A percentile compares a stretch with the other conserved stretches of the same genome.
Conservation (phyloP, 2,329 filamentous ascomycete species). For the Alternaria arborescens region DNA sequence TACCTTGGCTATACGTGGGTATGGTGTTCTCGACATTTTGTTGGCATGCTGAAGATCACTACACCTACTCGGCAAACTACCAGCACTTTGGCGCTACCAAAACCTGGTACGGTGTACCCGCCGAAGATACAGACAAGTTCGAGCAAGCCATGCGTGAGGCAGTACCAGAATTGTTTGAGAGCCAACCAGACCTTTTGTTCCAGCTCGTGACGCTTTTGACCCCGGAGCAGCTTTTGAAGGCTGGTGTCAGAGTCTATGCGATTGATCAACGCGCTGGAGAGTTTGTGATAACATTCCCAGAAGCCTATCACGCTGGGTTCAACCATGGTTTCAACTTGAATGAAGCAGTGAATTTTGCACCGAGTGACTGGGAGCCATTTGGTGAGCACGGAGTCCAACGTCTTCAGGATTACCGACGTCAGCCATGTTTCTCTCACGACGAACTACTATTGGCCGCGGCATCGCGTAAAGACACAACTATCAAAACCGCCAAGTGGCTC, state of each 20-base stretch:
- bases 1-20: slow-evolving; percentile 98
- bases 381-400: slow-evolving; percentile 87
- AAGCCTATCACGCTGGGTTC: slow-evolving; percentile 97
- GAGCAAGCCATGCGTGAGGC: slow-evolving; percentile 94
- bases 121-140: slow-evolving; percentile 91
- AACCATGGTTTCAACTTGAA: slow-evolving; percentile 99
- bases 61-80: slow-evolving; percentile 97
- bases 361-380: slow-evolving; percentile 92
- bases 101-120: slow-evolving; percentile 98
- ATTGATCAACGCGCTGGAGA: slow-evolving; percentile 96
- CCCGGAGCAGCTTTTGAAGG: slow-evolving; percentile 90
- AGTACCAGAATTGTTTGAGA: slow-evolving; percentile 95
- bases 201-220: slow-evolving; percentile 96
- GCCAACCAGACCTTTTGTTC: slow-evolving; percentile 93
- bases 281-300: slow-evolving; percentile 94
- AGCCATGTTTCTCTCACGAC: slow-evolving; percentile 97
- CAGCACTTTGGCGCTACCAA: slow-evolving; percentile 98
- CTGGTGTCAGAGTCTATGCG: slow-evolving; percentile 90
- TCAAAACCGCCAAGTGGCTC: slow-evolving; percentile 94
- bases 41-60: slow-evolving; percentile 99
- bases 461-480: slow-evolving; percentile 74
- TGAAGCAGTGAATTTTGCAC: slow-evolving; percentile 97
- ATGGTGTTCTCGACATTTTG: slow-evolving; percentile 99
- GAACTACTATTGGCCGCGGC: slow-evolving; percentile 92
- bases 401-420: slow-evolving; percentile 84